Conservation (phyloP, 768 basidiomycete species). For the Collybia nuda region DNA sequence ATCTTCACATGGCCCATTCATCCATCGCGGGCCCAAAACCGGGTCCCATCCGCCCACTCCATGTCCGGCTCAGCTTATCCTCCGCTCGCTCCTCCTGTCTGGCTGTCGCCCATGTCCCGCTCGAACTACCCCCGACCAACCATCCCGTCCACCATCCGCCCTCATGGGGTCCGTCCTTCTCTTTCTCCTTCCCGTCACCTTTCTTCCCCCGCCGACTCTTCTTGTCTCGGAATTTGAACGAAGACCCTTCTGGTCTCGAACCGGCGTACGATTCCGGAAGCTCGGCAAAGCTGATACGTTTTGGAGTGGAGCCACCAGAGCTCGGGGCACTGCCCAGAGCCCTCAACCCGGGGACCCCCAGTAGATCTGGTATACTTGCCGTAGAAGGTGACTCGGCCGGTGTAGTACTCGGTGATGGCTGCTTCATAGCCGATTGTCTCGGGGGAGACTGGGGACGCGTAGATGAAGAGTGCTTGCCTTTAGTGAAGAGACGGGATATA, state of each 20-base stretch:
- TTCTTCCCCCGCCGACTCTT: constrained; percentile 26
- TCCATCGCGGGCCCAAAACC: constrained; percentile 39
- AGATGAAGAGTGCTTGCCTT: constrained; percentile 54
- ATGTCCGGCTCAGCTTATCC: constrained; percentile 50
- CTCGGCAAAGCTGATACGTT: constrained; percentile 78
- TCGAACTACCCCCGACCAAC: constrained; percentile 20
- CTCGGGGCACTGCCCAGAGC: constrained; percentile 36
- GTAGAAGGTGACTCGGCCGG: constrained; percentile 22
- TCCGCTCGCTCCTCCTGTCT: constrained; percentile 49
- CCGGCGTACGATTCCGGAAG: constrained; percentile 62
- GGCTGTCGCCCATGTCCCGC: constrained; percentile 12
- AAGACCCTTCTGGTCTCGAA: constrained; percentile 25
- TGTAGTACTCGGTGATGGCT: not conserved
- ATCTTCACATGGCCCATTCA: constrained; percentile 54
- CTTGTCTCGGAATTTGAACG: constrained; percentile 33
- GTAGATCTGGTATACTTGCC: constrained; percentile 24
- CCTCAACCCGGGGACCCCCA: constrained; percentile 20
- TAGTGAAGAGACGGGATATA: constrained; percentile 75
- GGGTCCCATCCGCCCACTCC: constrained; percentile 39
- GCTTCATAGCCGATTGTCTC: constrained; percentile 40
- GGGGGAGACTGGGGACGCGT: constrained; percentile 66
- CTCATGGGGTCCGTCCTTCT: constrained; percentile 13
- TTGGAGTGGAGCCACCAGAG: constrained; percentile 58
- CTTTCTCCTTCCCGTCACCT: constrained; percentile 10
- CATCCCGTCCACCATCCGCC: constrained; percentile 27